Base-by-base conservation (phyloP, 2,329 filamentous ascomycete genomes). In the Fusarium lyarnte region DNA sequence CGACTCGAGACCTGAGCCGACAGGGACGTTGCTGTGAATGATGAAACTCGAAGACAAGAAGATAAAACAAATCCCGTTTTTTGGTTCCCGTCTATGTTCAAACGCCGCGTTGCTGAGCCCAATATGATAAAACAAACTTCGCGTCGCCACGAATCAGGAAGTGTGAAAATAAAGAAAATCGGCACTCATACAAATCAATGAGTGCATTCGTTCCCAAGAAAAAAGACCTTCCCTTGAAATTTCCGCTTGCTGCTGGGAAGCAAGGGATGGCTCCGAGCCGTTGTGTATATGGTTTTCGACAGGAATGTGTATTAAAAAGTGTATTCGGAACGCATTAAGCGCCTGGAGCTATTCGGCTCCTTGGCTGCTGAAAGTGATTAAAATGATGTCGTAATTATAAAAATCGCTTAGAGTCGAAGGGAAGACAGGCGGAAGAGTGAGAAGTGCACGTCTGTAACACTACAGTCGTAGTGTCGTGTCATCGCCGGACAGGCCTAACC, bases 251-350 rank as follows among this genome's bases (percentile, higher is more conserved):
- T 81, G 78, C 81, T 82, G 79, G 78, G 78, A 81, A 81, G 80
- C 80, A 79, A 81, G 76, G 74, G 68, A 71, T 81, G 80, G 81
- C 81, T 78, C 72, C 64, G 80, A 80, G 81, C 80, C 81, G 75
- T 70, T 73, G 72, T 77, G 76, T 82, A 74, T 80, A 79, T 80
- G 72, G 63, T 77, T 76, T 77, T 78, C 68, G 77, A 77, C 73
- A 78, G 74, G 77, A 80, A 81, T 72, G 75, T 73, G 75, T 75
- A 81, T 81, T 79, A 82, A 80, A 78, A 78, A 71, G 69, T 73
- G 70, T 80, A 79, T 78, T 57, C 73, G 72, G 73, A 78, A 76
- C 69, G 66, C 76, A 79, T 78, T 76, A 80, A 58, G 21, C 74
- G 75, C 66, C 74, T 39, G 61, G 69, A 72, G 73, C 53, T 52